Evolutionary conservation across 2,329 filamentous ascomycete species (phyloP).

Genomic region (Aspergillus persii): DNA sequence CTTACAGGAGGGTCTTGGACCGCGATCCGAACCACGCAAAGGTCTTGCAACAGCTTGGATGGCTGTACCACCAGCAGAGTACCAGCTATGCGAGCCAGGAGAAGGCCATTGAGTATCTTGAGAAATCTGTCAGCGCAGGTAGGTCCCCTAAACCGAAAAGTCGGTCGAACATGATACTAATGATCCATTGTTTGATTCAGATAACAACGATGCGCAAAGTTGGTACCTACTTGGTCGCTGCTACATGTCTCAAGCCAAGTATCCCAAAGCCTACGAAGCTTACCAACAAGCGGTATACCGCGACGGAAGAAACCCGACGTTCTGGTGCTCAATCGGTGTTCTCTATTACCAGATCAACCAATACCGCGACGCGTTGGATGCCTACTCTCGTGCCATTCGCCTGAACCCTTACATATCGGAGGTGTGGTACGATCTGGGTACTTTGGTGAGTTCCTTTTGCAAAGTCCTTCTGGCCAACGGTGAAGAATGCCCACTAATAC

Average conservation of each 20-base stretch:
- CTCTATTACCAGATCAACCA: conserved; percentile 99
- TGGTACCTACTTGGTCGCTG: conserved; percentile 97
- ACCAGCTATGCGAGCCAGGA: conserved; percentile 89
- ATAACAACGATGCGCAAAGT: conserved; percentile 93
- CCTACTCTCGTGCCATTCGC: conserved; percentile 93
- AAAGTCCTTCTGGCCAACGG: not conserved
- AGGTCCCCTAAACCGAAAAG: conserved; percentile 35
- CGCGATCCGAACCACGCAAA: conserved; percentile 96
- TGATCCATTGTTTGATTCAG: conserved; percentile 45
- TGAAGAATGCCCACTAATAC: conserved; percentile 3
- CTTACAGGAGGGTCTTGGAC: conserved; percentile 89
- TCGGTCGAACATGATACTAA: not conserved
- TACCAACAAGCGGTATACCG: conserved; percentile 99
- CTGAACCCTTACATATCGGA: conserved; percentile 98
- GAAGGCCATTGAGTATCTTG: conserved; percentile 91
- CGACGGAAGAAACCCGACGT: conserved; percentile 94
- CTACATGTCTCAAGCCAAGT: conserved; percentile 99
- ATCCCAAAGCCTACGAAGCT: conserved; percentile 96
- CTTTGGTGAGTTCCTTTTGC: conserved; percentile 66
- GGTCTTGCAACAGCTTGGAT: conserved; percentile 94
- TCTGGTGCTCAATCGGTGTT: conserved; percentile 99
- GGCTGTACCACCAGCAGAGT: conserved; percentile 96
- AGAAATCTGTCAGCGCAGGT: conserved; percentile 94
- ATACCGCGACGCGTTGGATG: conserved; percentile 95
- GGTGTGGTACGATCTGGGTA: conserved; percentile 98